Percentiles rank a stretch among this genome's conserved stretches.
phyloP scores from a whole-genome alignment of 805 yeast genomes.

The Zygoascus biomembranicola region DNA sequence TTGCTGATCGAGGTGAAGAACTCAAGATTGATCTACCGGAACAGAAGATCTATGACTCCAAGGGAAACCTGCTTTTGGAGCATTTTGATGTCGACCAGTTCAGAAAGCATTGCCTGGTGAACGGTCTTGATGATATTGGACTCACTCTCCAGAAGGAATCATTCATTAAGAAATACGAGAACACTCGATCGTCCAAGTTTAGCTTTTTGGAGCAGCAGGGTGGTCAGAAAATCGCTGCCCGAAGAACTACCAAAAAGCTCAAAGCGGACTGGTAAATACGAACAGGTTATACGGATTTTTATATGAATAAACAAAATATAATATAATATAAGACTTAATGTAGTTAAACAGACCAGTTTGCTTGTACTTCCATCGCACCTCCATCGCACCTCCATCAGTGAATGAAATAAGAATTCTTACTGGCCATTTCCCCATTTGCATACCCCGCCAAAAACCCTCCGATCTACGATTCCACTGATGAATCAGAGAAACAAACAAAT shows the following conservation, averaged over 20 bases:
- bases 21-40: slow-evolving; percentile 79
- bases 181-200: slow-evolving; percentile 63
- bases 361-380: too few relatives aligned
- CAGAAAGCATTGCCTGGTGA: slow-evolving; percentile 89
- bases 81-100: slow-evolving; percentile 83
- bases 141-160: slow-evolving; percentile 86
- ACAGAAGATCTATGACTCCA: slow-evolving; percentile 63
- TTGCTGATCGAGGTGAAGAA: slow-evolving; percentile 64
- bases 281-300: too few relatives aligned
- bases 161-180: slow-evolving; percentile 66
- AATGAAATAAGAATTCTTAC: too few relatives aligned
- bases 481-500: too few relatives aligned
- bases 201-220: slow-evolving; percentile 64
- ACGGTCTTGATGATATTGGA: slow-evolving; percentile 96
- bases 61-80: slow-evolving; percentile 68
- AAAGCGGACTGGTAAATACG: slow-evolving; percentile 2
- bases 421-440: too few relatives aligned
- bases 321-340: too few relatives aligned
- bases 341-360: too few relatives aligned
- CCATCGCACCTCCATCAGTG: too few relatives aligned
- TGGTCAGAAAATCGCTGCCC: not conserved
- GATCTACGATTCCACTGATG: too few relatives aligned
- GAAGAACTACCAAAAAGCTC: not conserved
- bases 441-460: too few relatives aligned
- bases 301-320: too few relatives aligned